Evolutionary conservation across 2,329 filamentous ascomycete species (phyloP).

Genomic region (Grosmannia serpens): DNA sequence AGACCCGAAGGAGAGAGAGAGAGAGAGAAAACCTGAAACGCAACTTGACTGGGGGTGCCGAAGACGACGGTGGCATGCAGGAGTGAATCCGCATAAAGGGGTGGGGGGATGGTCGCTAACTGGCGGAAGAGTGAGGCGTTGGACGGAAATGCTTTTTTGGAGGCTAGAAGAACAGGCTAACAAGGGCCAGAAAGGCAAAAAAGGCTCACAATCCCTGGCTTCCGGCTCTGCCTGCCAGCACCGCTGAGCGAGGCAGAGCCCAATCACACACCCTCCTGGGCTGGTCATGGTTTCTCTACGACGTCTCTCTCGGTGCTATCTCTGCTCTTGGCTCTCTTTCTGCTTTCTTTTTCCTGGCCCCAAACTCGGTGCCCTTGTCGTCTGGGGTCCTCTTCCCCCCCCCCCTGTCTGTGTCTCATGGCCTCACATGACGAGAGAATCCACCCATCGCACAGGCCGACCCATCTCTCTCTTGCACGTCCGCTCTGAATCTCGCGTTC

Average conservation of each 20-base stretch:
- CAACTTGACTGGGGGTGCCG: neutral
- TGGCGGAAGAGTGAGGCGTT: neutral
- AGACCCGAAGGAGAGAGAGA: neutral
- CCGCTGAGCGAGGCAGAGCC: neutral
- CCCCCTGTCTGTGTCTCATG: neutral
- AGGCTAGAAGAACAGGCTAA: neutral
- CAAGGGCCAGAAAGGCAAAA: too few species aligned
- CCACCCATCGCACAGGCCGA: neutral
- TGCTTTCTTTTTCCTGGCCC: neutral
- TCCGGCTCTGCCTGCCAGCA: neutral
- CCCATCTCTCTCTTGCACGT: neutral
- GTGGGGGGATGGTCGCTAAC: neutral
- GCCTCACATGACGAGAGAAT: neutral
- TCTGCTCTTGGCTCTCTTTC: neutral
- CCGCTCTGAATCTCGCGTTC: neutral
- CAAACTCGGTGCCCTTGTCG: neutral
- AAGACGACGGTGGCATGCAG: neutral
- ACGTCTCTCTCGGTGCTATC: too few species aligned
- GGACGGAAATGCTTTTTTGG: neutral
- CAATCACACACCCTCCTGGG: neutral
- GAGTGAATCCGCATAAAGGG: neutral
- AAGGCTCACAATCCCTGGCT: neutral
- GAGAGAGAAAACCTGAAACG: neutral
- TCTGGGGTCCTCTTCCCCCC: neutral
- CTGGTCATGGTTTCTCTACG: too few species aligned